Evolutionary conservation across 2,329 filamentous ascomycete species (phyloP), one percentile per base, ranked within the genome.

Genomic region (Fusarium miscanthi): DNA sequence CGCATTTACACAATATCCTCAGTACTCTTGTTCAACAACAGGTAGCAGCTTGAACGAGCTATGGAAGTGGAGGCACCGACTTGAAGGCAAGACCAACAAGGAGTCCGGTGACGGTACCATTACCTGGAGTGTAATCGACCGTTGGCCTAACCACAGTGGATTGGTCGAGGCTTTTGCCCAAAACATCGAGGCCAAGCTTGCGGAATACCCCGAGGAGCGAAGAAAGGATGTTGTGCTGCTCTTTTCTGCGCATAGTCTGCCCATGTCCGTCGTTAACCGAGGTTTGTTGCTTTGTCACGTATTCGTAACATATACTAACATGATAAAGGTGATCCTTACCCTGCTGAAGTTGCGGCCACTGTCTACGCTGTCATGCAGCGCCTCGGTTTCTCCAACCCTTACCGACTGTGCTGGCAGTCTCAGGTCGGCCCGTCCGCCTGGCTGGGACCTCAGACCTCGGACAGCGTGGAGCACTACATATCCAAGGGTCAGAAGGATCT

Each of bases 1-100:
- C 8, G 96, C 96, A 3, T 99, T 99, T 80, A 98, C 95, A 33
- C 96, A 99, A 82, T 99, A 99, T 78, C 96, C 96, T 5, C 96
- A 99, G 81, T 99, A 99, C 83, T 97, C 94, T 25, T 99, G 97
- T 84, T 97, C 94, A 25, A 99, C 96, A 3, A 99, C 96, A 0
- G 96, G 96, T 27, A 97, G 94, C 82, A 97, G 94, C 70, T 84
- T 99, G 63, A 99, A 99, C 78, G 96, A 99, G 84, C 84, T 99
- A 40, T 99, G 96, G 96, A 98, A 97, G 84, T 98, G 95, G 94
- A 89, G 95, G 71, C 93, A 94, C 78, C 87, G 94, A 70, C 84
- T 99, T 59, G 95, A 98, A 82, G 94, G 93, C 42, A 94, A 94
- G 81, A 85, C 87, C 46, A 87, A 83, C 6, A 84, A 85, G 46